phyloP scores from a whole-genome alignment of 148 eudicot species.

The Heliamphora exappendiculata region DNA sequence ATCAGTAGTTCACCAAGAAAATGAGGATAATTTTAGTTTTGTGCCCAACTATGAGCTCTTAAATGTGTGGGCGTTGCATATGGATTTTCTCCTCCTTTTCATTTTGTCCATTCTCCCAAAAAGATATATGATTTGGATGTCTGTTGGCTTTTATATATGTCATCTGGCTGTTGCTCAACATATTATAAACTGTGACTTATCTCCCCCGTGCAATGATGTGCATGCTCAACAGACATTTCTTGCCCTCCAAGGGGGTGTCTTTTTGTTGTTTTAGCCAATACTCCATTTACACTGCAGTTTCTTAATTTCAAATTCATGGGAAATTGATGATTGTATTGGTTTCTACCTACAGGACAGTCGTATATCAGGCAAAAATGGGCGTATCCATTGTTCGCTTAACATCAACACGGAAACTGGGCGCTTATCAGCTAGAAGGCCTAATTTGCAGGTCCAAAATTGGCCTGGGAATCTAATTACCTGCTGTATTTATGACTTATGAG shows the following conservation, averaged over 20 bases:
- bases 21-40: not conserved
- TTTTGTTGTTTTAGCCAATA: not conserved
- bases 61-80: not conserved
- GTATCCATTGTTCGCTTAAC: constrained; percentile 91
- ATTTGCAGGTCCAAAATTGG: constrained; percentile 60
- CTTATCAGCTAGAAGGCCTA: constrained; percentile 94
- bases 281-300: not conserved
- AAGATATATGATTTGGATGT: not conserved
- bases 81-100: not conserved
- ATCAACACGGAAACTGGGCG: constrained; percentile 98
- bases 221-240: not conserved
- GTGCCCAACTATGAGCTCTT: not conserved
- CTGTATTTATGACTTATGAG: not conserved
- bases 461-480: not conserved
- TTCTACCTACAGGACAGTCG: constrained; percentile 50
- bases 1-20: not conserved
- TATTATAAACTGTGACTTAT: not conserved
- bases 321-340: not conserved
- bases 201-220: not conserved
- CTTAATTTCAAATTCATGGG: not conserved
- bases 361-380: constrained; percentile 78
- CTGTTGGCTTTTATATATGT: not conserved
- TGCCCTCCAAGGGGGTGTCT: not conserved
- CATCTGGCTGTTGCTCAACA: not conserved
- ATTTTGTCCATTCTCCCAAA: not conserved